phyloP scores from a whole-genome alignment of 2,329 filamentous ascomycete genomes.

The Cercospora beticola region DNA sequence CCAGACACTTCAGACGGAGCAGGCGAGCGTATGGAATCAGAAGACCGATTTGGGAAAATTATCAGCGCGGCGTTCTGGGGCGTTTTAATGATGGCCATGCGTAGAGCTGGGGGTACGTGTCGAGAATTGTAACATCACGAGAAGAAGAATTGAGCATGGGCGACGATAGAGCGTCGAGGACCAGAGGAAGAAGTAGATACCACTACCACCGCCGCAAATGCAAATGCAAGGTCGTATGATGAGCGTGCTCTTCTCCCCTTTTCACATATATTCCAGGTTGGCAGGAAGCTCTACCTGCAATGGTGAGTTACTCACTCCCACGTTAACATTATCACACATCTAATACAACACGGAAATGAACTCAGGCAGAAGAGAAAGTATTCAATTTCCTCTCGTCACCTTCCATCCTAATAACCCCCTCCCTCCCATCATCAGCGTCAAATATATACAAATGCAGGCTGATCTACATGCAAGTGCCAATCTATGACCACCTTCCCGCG shows the following conservation, averaged over 20 bases:
- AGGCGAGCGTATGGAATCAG: not conserved
- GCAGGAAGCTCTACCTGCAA: not conserved
- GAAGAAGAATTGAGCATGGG: not conserved
- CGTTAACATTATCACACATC: not conserved
- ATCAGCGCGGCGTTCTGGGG: not conserved
- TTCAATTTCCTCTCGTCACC: not conserved
- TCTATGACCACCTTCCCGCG: not conserved
- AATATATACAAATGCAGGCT: not conserved
- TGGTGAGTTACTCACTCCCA: no score
- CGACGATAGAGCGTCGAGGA: not conserved
- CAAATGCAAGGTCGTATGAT: not conserved
- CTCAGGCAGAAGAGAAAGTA: not conserved
- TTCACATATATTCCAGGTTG: not conserved
- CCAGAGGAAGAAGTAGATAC: not conserved
- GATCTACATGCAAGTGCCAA: not conserved
- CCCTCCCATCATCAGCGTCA: not conserved
- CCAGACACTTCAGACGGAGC: not conserved
- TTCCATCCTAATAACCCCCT: not conserved
- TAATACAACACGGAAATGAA: not conserved
- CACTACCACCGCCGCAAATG: not conserved
- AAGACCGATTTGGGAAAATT: not conserved
- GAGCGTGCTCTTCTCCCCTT: not conserved
- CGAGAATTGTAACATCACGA: not conserved
- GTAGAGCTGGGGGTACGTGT: not conserved
- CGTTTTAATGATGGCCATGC: not conserved